Evolutionary conservation across 1,284 basidiomycete species (phyloP), one percentile per base, ranked within the genome.

Genomic region (Golubevia sp.): DNA sequence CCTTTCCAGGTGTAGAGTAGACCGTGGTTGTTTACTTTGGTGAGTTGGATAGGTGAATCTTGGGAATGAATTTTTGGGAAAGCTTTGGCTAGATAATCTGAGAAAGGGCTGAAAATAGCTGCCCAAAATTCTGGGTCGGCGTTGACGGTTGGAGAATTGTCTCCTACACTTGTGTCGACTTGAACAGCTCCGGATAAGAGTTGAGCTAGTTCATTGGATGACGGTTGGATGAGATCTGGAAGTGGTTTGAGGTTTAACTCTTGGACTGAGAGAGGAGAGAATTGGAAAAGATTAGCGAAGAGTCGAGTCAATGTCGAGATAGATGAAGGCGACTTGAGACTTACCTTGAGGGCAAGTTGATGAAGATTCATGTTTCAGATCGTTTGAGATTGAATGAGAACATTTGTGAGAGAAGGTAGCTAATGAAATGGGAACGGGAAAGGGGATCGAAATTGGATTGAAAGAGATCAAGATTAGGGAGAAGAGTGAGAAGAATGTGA

Each of bases 1-100:
- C 86, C 86, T 64, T 84, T 59, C 86, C 85, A 87, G 0, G 85
- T 86, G 66, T 85, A 85, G 6, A 86, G 69, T 25, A 86, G 79
- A 0, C 71, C 86, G 54, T 85, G 84, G 26, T 76, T 83, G 64
- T 86, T 85, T 57, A 87, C 74, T 24, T 70, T 75, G 53, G 86
- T 85, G 62, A 86, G 83, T 27, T 79, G 59, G 26, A 86, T 44
- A 13, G 13, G 11, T 44, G 38, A 18, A 55, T 62, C 56, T n/a
- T n/a, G n/a, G 15, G 66, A 66, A 50, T 78, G 75, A 3, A 74
- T 65, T 7, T 53, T 60, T 1, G 76, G 76, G 57, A 74, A 77
- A 15, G 61, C 58, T 26, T 24, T 52, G 54, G 63, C 52, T 52
- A 79, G 68, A 67, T 66, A 77, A 6, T 66, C 62, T 18, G 69